Percentiles rank a stretch among this genome's conserved stretches.
Evolutionary conservation across 2,329 filamentous ascomycete genomes (phyloP).

Genomic region (Camillea tinctor): DNA sequence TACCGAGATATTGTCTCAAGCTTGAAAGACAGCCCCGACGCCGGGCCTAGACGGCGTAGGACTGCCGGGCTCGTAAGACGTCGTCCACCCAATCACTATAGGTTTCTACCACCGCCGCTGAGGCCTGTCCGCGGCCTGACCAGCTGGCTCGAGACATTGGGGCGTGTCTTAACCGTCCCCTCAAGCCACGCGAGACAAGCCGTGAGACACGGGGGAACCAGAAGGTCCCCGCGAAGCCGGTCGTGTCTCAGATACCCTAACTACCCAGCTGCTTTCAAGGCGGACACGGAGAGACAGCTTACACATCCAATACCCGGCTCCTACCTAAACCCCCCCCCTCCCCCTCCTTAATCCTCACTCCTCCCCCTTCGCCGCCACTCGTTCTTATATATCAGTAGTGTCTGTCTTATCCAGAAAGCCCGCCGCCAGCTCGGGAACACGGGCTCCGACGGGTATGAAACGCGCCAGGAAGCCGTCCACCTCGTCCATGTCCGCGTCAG

Average conservation of each 20-base stretch:
- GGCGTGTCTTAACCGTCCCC: neutral
- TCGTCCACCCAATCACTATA: no score
- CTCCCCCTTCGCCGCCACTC: neutral
- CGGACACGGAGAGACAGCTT: neutral
- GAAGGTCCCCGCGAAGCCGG: neutral
- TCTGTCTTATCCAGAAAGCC: neutral
- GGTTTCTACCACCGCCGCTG: no score
- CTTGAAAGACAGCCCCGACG: neutral
- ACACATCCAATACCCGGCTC: no score
- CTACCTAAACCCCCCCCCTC: no score
- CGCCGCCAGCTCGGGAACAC: neutral
- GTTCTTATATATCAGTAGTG: constrained; percentile 1
- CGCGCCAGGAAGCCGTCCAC: constrained; percentile 37
- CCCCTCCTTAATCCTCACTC: no score
- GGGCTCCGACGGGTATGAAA: constrained; percentile 31
- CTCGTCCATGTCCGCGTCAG: constrained; percentile 34
- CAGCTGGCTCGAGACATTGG: neutral
- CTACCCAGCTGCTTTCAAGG: neutral
- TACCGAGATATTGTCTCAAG: neutral
- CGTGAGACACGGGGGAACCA: neutral
- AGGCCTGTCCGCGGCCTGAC: neutral
- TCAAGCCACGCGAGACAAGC: neutral
- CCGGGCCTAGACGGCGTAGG: no score
- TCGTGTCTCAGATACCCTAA: neutral
- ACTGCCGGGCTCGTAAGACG: no score